These are phyloP conservation scores for Kodamaea sp. DNA, from an alignment of 1,139 yeast species.

Conservation along the genomic window DNA sequence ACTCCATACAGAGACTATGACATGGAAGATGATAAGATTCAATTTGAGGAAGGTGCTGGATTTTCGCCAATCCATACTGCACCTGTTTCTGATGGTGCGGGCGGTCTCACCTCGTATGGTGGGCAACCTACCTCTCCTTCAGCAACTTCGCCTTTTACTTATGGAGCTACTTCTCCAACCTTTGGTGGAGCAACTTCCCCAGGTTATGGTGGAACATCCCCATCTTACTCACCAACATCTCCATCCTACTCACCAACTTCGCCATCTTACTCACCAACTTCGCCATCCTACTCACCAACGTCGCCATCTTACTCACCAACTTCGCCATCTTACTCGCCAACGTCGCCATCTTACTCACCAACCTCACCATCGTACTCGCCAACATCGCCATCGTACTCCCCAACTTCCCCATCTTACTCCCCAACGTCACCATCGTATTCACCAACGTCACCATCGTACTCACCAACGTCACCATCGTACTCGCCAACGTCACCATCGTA, in stretches of 20 bases:
- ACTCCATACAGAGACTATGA: conserved; percentile 89
- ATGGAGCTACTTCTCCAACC: conserved; percentile 42
- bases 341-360: conserved; percentile 72
- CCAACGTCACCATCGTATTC: conserved; percentile 78
- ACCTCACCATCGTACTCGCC: conserved; percentile 74
- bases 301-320: conserved; percentile 75
- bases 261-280: conserved; percentile 63
- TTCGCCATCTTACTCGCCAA: conserved; percentile 73
- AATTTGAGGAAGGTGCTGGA: conserved; percentile 79
- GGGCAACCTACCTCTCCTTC: conserved; percentile 63
- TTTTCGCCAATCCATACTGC: conserved; percentile 95
- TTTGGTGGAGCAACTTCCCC: conserved; percentile 73
- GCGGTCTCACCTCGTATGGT: conserved; percentile 89
- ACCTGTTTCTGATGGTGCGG: conserved; percentile 76
- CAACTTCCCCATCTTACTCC: conserved; percentile 69
- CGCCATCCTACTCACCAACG: conserved; percentile 74
- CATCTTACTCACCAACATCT: conserved; percentile 46
- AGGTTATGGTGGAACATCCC: conserved; percentile 52
- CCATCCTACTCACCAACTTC: conserved; percentile 56
- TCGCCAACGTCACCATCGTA: conserved; percentile 66
- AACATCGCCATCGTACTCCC: conserved; percentile 68
- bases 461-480: conserved; percentile 56
- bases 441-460: conserved; percentile 68
- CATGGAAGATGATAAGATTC: conserved; percentile 74
- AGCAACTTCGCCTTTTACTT: conserved; percentile 59